A percentile compares a stretch with the other conserved stretches of the same genome.
Conservation (phyloP, 306 rosid genomes). For the Quercus berberidifolia region DNA sequence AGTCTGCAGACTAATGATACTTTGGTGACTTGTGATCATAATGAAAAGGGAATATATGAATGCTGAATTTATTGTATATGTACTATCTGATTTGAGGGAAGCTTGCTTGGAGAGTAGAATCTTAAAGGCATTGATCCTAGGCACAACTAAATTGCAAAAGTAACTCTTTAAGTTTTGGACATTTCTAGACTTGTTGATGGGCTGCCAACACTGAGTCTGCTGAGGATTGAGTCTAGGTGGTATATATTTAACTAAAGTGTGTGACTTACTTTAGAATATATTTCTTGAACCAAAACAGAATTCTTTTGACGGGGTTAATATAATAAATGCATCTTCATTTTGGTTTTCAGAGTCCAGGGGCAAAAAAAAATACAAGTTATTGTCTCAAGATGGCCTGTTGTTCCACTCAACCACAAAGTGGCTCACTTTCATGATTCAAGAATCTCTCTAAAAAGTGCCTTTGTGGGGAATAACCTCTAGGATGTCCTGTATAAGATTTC, state of each 20-base stretch:
- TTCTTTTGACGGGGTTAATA: not conserved
- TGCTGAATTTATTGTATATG: not conserved
- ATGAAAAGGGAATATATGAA: not conserved
- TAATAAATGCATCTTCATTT: not conserved
- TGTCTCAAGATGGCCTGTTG: not conserved
- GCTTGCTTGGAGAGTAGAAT: not conserved
- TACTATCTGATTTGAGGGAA: not conserved
- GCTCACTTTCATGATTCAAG: not conserved
- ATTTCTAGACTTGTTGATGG: not conserved
- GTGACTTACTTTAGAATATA: not conserved
- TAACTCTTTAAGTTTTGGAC: not conserved
- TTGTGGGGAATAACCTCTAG: not conserved
- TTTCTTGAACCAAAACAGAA: not conserved
- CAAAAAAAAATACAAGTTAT: not conserved
- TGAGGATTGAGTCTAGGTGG: not conserved
- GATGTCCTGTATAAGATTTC: not conserved
- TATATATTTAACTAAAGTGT: not conserved
- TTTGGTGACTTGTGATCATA: not conserved
- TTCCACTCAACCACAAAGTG: not conserved
- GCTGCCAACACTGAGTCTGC: not conserved
- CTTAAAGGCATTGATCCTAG: not conserved
- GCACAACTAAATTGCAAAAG: not conserved
- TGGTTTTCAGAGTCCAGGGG: not conserved
- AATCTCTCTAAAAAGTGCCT: not conserved
- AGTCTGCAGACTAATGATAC: not conserved